phyloP scores from a whole-genome alignment of 1,139 yeast species.

The Meyerozyma smithsonii region DNA sequence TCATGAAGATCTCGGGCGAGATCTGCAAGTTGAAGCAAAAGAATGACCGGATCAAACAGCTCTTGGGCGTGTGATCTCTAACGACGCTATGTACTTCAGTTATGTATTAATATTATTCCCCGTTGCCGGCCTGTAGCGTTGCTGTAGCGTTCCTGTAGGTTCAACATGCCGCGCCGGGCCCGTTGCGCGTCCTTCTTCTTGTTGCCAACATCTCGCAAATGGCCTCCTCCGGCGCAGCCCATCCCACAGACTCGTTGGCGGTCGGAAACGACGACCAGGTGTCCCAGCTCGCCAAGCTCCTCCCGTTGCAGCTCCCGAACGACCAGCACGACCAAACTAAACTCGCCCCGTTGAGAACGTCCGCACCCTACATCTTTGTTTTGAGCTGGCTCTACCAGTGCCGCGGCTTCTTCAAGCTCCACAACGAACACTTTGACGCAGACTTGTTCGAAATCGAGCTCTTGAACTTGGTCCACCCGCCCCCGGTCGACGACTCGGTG shows the following conservation, averaged over 20 bases:
- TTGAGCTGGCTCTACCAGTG: constrained; percentile 48
- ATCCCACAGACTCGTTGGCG: constrained; percentile 19
- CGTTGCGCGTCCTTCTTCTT: no score
- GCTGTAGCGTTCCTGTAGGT: no score
- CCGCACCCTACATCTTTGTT: constrained; percentile 38
- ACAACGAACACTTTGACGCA: constrained; percentile 46
- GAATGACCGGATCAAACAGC: constrained; percentile 28
- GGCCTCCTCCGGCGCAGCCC: no score
- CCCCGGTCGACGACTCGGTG: constrained; percentile 29
- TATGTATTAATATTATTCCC: not conserved
- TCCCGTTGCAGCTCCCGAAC: constrained; percentile 27
- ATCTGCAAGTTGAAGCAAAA: constrained; percentile 30
- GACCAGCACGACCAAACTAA: constrained; percentile 13
- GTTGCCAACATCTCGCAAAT: no score
- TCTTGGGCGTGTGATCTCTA: constrained; percentile 4
- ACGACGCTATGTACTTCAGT: no score
- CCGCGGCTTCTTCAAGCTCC: constrained; percentile 40
- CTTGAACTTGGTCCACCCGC: constrained; percentile 33
- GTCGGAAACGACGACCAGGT: constrained; percentile 27
- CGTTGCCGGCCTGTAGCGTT: no score
- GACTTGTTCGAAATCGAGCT: constrained; percentile 54
- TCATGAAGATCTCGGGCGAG: constrained; percentile 39
- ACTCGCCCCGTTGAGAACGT: constrained; percentile 19
- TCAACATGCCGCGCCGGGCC: no score
- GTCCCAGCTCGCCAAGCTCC: constrained; percentile 21